Percentiles rank a stretch among this genome's conserved stretches.
These are phyloP conservation scores for Lipomyces starkeyi DNA, from an alignment of 805 yeast genomes.

Conservation along the genomic window DNA sequence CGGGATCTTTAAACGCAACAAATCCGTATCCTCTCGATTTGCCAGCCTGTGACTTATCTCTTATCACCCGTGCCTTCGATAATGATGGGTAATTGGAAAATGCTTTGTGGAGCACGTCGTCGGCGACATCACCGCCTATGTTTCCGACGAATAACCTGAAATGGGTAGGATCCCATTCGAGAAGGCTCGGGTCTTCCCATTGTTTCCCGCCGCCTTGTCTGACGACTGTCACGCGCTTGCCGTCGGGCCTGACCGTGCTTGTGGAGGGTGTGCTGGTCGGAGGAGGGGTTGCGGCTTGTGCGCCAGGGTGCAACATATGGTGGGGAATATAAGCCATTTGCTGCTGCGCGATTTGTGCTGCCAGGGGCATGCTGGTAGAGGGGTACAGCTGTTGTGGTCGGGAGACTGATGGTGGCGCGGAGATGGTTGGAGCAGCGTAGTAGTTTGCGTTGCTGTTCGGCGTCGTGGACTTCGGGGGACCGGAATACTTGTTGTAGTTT, in stretches of 20 bases:
- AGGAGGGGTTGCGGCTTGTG: constrained; percentile 10
- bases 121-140: constrained; percentile 69
- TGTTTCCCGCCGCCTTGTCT: constrained; percentile 55
- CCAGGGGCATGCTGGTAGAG: not conserved
- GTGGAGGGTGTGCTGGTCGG: constrained; percentile 4
- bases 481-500: not conserved
- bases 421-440: constrained; percentile 1
- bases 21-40: constrained; percentile 75
- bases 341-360: constrained; percentile 34
- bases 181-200: constrained; percentile 56
- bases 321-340: constrained; percentile 32
- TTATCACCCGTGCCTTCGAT: constrained; percentile 65
- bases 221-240: constrained; percentile 45
- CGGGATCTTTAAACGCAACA: constrained; percentile 67
- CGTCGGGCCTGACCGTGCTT: constrained; percentile 22
- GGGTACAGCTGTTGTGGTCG: not conserved
- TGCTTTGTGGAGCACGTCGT: constrained; percentile 59
- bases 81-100: constrained; percentile 61
- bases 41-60: constrained; percentile 51
- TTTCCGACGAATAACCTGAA: constrained; percentile 79
- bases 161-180: constrained; percentile 73
- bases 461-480: not conserved
- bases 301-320: constrained; percentile 17
- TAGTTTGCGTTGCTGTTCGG: not conserved
- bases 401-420: not conserved